These are phyloP conservation scores for Thielaviopsis musarum DNA, from an alignment of 2,329 filamentous ascomycete species.

Conservation along the genomic window DNA sequence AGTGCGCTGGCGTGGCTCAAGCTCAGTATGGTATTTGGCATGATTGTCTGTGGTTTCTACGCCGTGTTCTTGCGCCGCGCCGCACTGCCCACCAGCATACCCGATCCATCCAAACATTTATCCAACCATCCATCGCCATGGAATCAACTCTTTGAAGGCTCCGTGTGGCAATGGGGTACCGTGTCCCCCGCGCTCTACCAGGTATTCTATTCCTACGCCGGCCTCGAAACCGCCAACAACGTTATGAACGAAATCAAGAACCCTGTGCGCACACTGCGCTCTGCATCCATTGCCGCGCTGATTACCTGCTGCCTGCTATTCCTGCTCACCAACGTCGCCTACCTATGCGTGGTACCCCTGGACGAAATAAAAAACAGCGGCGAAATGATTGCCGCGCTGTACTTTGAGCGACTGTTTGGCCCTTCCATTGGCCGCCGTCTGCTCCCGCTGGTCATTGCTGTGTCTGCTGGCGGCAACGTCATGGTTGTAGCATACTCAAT, in stretches of 20 bases:
- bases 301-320: slow-evolving; percentile 46
- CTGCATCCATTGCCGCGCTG: slow-evolving; percentile 42
- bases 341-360: slow-evolving; percentile 47
- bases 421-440: slow-evolving; percentile 36
- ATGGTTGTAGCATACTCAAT: slow-evolving; percentile 55
- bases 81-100: slow-evolving; percentile 6
- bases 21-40: slow-evolving; percentile 40
- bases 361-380: slow-evolving; percentile 50
- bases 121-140: slow-evolving; percentile 21
- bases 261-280: slow-evolving; percentile 46
- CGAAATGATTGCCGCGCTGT: slow-evolving; percentile 50
- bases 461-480: slow-evolving; percentile 54
- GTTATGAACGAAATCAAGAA: slow-evolving; percentile 56
- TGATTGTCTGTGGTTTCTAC: slow-evolving; percentile 43
- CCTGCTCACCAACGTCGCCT: slow-evolving; percentile 46
- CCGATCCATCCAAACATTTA: not conserved
- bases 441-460: slow-evolving; percentile 45
- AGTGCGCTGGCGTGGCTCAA: slow-evolving; percentile 48
- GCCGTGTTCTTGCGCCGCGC: slow-evolving; percentile 32
- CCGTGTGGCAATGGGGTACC: slow-evolving; percentile 51
- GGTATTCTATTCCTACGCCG: slow-evolving; percentile 53
- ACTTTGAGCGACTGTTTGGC: slow-evolving; percentile 50
- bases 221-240: slow-evolving; percentile 50
- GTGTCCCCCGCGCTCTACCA: slow-evolving; percentile 52
- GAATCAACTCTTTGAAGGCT: slow-evolving; percentile 43